Evolutionary conservation across 2,329 filamentous ascomycete species (phyloP), one percentile per base, ranked within the genome.

Genomic region (Spiromastix sp.): DNA sequence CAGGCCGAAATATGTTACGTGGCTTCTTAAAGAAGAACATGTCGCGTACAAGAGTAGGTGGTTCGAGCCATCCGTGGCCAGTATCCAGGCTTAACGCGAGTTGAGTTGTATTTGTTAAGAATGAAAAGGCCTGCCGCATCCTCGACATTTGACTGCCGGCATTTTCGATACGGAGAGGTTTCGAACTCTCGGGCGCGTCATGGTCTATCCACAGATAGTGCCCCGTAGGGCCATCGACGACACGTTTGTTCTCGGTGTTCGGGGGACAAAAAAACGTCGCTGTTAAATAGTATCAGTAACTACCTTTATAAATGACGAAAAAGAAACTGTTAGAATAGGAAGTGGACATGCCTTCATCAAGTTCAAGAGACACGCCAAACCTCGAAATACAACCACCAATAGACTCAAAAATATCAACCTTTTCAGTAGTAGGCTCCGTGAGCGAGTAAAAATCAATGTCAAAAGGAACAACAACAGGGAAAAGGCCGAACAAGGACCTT

Each of bases 351-450:
- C 57, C 54, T 48, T 80, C 72, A 37, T 72, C 69, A n/a, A 82
- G 66, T 47, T 83, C 79, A 41, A 83, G 75, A 16, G 75, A 76
- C 50, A 85, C 71, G 4, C 76, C 79, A 47, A 80, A 81, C 35
- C 68, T 70, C 18, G 63, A 60, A 37, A 84, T 79, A 36, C 74
- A 60, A 58, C 8, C 74, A 74, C 52, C 80, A 78, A 11, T 68
- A 67, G 44, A 73, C 57, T 45, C 80, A 79, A 20, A 80, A 69
- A 40, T 71, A 29, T 40, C 36, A 43, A 49, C 31, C 40, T 50
- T 44, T 51, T 56, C 42, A 60, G 61, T 26, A 47, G 34, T 48
- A 55, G 54, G 5, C 42, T 47, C 34, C 54, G 51, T 5, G 43
- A 21, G 17, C n/a, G 31, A 21, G 38, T 43, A 79, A 16, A 82